phyloP scores from a whole-genome alignment of 1,139 yeast genomes.

The Sugiyamaella castrensis region DNA sequence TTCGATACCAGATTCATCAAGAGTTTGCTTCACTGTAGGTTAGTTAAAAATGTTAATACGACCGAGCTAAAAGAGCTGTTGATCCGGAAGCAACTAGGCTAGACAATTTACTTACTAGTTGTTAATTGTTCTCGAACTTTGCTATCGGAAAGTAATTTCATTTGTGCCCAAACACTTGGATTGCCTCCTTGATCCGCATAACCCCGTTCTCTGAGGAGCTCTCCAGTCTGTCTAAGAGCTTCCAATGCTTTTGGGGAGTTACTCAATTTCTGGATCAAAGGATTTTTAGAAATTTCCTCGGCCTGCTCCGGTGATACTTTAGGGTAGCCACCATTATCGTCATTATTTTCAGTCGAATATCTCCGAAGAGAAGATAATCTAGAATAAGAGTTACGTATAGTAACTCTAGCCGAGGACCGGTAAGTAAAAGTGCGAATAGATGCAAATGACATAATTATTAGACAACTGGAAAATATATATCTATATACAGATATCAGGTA shows the following conservation, averaged over 20 bases:
- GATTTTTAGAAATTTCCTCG: slow-evolving; percentile 18
- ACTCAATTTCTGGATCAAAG: slow-evolving; percentile 20
- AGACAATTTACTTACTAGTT: slow-evolving; percentile 16
- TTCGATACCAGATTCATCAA: slow-evolving; percentile 23
- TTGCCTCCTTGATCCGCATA: slow-evolving; percentile 22
- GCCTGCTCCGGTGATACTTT: slow-evolving; percentile 16
- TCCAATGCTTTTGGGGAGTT: slow-evolving; percentile 22
- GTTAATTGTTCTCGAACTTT: slow-evolving; percentile 25
- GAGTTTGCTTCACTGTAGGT: slow-evolving; percentile 18
- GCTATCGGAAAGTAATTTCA: slow-evolving; percentile 27
- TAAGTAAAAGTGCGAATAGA: no score
- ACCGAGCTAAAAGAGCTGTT: background rate
- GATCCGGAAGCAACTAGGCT: background rate
- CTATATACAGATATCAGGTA: no score
- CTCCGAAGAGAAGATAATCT: slow-evolving; percentile 1
- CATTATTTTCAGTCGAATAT: slow-evolving; percentile 3
- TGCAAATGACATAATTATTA: no score
- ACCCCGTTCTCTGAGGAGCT: slow-evolving; percentile 22
- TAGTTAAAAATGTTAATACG: background rate
- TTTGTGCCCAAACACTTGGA: slow-evolving; percentile 26
- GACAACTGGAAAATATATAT: no score
- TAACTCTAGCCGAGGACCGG: no score
- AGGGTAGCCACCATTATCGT: slow-evolving; percentile 2
- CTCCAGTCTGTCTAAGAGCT: slow-evolving; percentile 23
- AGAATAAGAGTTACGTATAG: background rate